Evolutionary conservation across 2,329 filamentous ascomycete species (phyloP).

Genomic region (Tothia fuscella): DNA sequence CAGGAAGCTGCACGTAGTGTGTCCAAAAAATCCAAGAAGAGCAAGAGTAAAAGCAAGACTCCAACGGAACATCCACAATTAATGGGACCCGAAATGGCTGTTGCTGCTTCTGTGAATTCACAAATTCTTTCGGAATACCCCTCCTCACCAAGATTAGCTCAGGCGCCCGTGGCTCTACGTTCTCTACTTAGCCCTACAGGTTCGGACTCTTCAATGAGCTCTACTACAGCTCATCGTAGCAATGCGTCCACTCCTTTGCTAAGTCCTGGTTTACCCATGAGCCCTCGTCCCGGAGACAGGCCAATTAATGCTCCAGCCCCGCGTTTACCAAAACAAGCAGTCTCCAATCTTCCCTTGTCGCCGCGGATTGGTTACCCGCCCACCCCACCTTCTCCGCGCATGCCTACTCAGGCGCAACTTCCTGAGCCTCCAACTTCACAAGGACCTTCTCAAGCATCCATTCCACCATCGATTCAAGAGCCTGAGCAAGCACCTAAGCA

Average conservation of each 20-base stretch:
- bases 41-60: conserved; percentile 37
- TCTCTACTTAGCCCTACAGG: conserved; percentile 38
- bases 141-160: conserved; percentile 3
- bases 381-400: conserved; percentile 63
- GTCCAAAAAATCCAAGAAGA: conserved; percentile 59
- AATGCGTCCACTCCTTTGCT: conserved; percentile 35
- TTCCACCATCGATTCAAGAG: conserved; percentile 46
- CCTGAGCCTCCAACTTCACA: conserved; percentile 66
- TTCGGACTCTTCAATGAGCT: conserved; percentile 23
- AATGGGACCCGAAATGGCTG: conserved; percentile 11
- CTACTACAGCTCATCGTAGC: conserved; percentile 23
- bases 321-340: conserved; percentile 41
- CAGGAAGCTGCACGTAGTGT: conserved; percentile 59
- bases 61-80: conserved; percentile 14
- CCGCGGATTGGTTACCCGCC: no score
- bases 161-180: conserved; percentile 18
- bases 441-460: conserved; percentile 51
- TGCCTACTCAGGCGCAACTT: conserved; percentile 50
- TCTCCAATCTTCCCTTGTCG: conserved; percentile 55
- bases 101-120: background rate
- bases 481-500: background rate
- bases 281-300: conserved; percentile 48
- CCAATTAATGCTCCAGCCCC: conserved; percentile 48
- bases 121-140: background rate
- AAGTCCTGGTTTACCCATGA: conserved; percentile 52